Evolutionary conservation across 73 alveolate species (phyloP).

Genomic region (Blepharisma japonicum): DNA sequence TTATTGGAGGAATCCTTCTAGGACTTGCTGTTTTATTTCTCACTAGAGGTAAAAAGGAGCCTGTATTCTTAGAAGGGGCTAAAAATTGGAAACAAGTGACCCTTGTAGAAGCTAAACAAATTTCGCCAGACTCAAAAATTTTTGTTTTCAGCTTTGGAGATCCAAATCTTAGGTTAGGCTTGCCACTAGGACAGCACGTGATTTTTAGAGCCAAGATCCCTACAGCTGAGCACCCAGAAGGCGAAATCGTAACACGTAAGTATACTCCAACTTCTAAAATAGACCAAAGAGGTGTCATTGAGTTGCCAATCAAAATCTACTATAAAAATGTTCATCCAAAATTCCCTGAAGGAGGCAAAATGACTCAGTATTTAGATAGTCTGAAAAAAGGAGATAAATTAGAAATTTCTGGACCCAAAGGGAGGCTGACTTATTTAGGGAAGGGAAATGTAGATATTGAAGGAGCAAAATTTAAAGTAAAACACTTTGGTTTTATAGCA

Average conservation of each 20-base stretch:
- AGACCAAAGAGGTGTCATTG: constrained; percentile 56
- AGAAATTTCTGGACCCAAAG: constrained; percentile 49
- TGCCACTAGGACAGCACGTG: constrained; percentile 75
- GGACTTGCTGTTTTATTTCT: background rate
- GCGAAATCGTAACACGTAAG: constrained; percentile 39
- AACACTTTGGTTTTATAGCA: constrained; percentile 49
- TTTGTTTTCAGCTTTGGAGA: constrained; percentile 65
- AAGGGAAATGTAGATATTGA: constrained; percentile 36
- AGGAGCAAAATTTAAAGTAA: constrained; percentile 35
- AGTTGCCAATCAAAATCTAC: constrained; percentile 71
- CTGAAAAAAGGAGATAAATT: constrained; percentile 42
- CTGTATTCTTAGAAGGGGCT: constrained; percentile 17
- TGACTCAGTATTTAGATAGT: constrained; percentile 46
- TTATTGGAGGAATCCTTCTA: too few species aligned
- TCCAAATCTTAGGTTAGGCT: constrained; percentile 60
- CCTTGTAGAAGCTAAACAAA: background rate
- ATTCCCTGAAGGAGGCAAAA: constrained; percentile 64
- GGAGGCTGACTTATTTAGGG: constrained; percentile 44
- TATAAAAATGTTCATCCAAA: constrained; percentile 48
- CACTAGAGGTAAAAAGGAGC: background rate
- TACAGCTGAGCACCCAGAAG: constrained; percentile 38
- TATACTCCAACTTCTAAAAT: constrained; percentile 72
- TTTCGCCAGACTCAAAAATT: constrained; percentile 43
- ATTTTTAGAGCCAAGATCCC: constrained; percentile 52
- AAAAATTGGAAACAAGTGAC: constrained; percentile 4